Evolutionary conservation across 768 basidiomycete genomes (phyloP).

Genomic region (Auricularia sp.): DNA sequence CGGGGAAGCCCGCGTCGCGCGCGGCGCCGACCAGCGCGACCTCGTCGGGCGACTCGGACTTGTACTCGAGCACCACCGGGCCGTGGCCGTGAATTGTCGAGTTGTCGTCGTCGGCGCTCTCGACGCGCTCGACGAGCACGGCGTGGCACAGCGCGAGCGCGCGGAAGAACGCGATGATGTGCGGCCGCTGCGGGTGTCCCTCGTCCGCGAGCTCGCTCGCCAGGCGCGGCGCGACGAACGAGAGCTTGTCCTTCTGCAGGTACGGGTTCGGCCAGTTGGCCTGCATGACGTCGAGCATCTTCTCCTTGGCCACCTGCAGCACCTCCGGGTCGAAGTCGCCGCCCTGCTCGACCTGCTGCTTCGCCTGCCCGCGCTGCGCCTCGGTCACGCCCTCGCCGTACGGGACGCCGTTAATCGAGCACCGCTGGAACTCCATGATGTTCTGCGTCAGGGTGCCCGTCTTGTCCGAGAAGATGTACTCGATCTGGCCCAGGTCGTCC

Average conservation of each 20-base stretch:
- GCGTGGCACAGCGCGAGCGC: conserved; percentile 88
- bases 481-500: conserved; percentile 96
- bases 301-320: conserved; percentile 55
- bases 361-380: conserved; percentile 86
- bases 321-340: conserved; percentile 47
- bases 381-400: conserved; percentile 96
- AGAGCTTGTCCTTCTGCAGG: conserved; percentile 68
- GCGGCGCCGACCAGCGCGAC: conserved; percentile 89
- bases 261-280: conserved; percentile 83
- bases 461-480: conserved; percentile 91
- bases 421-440: conserved; percentile 97
- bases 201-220: conserved; percentile 67
- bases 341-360: conserved; percentile 50
- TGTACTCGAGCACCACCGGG: conserved; percentile 58
- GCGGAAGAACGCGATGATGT: conserved; percentile 83
- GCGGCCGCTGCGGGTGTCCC: conserved; percentile 45
- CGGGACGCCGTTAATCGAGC: conserved; percentile 69
- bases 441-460: conserved; percentile 97
- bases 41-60: conserved; percentile 94
- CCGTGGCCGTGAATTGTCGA: conserved; percentile 27
- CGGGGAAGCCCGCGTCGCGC: conserved; percentile 88
- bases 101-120: not conserved
- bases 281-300: conserved; percentile 69
- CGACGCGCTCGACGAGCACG: conserved; percentile 43
- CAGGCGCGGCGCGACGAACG: conserved; percentile 78